Evolutionary conservation across 352 stramenopile genomes (phyloP).

Genomic region (Phytophthora nicotianae): DNA sequence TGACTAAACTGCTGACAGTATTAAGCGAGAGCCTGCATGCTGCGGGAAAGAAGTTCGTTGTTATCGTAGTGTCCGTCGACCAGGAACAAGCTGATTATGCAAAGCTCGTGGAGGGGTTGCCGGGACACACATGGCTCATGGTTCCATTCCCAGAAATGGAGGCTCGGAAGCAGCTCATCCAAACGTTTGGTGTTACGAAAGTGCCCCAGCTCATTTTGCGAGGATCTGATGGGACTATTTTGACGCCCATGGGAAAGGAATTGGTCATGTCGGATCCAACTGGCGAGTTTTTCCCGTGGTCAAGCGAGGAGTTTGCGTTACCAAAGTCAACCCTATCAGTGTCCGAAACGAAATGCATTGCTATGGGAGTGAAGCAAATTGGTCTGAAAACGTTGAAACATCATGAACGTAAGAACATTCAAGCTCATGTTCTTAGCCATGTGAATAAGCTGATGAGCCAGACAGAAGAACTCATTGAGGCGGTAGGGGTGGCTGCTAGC

Average conservation of each 20-base stretch:
- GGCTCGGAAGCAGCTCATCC: constrained; percentile 67
- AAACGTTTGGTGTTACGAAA: constrained; percentile 63
- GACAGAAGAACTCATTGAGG: constrained; percentile 52
- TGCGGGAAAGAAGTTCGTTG: constrained; percentile 53
- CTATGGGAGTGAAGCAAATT: constrained; percentile 76
- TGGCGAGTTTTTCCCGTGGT: constrained; percentile 73
- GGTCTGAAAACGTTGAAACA: constrained; percentile 75
- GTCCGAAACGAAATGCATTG: constrained; percentile 68
- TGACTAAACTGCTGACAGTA: constrained; percentile 55
- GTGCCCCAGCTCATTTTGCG: constrained; percentile 72
- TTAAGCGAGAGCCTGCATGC: constrained; percentile 55
- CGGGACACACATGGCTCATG: constrained; percentile 63
- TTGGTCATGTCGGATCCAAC: constrained; percentile 67
- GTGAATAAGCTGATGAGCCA: constrained; percentile 63
- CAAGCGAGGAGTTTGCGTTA: constrained; percentile 51
- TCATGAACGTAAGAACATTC: constrained; percentile 48
- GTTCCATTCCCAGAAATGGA: constrained; percentile 80
- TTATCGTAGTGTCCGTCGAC: constrained; percentile 84
- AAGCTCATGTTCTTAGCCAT: constrained; percentile 38
- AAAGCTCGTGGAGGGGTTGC: constrained; percentile 57
- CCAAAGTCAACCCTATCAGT: constrained; percentile 53
- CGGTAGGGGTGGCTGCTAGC: constrained; percentile 28
- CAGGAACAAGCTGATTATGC: constrained; percentile 64
- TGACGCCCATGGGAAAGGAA: constrained; percentile 77
- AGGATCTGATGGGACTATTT: constrained; percentile 51